Conservation (phyloP, 371 early-diverging fungal genomes). For the Mucor sp. region DNA sequence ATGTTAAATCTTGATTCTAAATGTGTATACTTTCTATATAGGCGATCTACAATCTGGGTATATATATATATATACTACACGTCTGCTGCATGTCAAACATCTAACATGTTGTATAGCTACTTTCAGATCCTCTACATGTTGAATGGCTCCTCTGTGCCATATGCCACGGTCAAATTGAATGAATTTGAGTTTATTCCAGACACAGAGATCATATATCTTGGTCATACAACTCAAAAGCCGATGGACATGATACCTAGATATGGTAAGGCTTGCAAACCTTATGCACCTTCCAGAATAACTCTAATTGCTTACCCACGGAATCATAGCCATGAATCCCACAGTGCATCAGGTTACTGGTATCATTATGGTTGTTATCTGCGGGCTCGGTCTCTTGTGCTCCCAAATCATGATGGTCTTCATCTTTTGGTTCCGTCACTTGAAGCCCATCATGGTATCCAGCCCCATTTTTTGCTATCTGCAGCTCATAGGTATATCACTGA, state of each 20-base stretch:
- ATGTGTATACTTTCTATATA: neutral
- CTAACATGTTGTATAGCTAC: conserved; percentile 9
- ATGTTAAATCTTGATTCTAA: neutral
- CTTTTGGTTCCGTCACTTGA: conserved; percentile 24
- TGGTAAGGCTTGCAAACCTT: conserved; percentile 5
- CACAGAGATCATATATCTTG: conserved; percentile 29
- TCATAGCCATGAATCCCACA: conserved; percentile 36
- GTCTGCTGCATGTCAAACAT: neutral
- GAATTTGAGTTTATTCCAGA: conserved; percentile 19
- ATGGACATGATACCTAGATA: conserved; percentile 4
- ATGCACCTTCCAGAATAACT: neutral
- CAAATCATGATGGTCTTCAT: conserved; percentile 28
- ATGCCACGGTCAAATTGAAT: conserved; percentile 27
- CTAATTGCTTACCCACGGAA: neutral
- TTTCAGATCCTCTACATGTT: conserved; percentile 19
- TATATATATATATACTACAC: neutral
- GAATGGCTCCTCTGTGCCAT: conserved; percentile 12
- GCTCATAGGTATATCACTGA: conserved; percentile 31
- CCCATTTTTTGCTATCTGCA: conserved; percentile 45
- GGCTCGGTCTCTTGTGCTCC: conserved; percentile 24
- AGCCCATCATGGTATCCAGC: conserved; percentile 40
- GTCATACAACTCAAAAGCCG: conserved; percentile 18
- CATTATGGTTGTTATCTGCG: conserved; percentile 17
- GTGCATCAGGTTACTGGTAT: conserved; percentile 16
- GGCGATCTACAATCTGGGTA: conserved; percentile 26